Conservation (phyloP, 805 yeast species). For the Kazachstania africana region DNA sequence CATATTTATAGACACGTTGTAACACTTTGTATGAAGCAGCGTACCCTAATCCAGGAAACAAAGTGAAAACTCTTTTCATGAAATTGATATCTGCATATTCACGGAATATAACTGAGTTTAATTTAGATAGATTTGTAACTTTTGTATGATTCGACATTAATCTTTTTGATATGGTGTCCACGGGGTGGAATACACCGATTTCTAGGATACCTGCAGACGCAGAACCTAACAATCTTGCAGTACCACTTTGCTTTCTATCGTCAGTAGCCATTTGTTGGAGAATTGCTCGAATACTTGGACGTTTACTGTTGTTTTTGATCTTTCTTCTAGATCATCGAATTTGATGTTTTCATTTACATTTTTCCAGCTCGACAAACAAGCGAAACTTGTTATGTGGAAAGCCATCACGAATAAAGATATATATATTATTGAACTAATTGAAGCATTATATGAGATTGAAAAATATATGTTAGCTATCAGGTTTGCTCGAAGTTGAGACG, state of each 20-base stretch:
- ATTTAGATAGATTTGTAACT: constrained; percentile 49
- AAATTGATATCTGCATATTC: constrained; percentile 65
- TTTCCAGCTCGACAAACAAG: too few species aligned
- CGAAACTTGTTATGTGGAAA: too few species aligned
- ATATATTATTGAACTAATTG: too few species aligned
- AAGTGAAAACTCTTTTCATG: constrained; percentile 59
- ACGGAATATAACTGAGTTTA: constrained; percentile 80
- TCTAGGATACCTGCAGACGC: constrained; percentile 97
- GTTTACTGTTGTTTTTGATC: too few species aligned
- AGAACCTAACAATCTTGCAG: constrained; percentile 87
- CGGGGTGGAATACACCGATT: constrained; percentile 95
- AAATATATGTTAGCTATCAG: too few species aligned
- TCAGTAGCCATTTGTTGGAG: constrained; percentile 8
- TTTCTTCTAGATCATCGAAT: too few species aligned
- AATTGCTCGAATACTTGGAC: too few species aligned
- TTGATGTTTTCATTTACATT: too few species aligned
- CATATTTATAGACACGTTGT: constrained; percentile 96
- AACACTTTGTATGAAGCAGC: constrained; percentile 95
- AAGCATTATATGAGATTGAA: too few species aligned
- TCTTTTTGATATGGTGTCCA: constrained; percentile 95
- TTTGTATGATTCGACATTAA: constrained; percentile 72
- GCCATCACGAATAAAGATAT: too few species aligned
- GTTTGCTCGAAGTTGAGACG: too few species aligned
- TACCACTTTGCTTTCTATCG: constrained; percentile 75
- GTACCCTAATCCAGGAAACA: constrained; percentile 96